Conservation (phyloP, 2,329 filamentous ascomycete genomes). For the Fusarium sp. region DNA sequence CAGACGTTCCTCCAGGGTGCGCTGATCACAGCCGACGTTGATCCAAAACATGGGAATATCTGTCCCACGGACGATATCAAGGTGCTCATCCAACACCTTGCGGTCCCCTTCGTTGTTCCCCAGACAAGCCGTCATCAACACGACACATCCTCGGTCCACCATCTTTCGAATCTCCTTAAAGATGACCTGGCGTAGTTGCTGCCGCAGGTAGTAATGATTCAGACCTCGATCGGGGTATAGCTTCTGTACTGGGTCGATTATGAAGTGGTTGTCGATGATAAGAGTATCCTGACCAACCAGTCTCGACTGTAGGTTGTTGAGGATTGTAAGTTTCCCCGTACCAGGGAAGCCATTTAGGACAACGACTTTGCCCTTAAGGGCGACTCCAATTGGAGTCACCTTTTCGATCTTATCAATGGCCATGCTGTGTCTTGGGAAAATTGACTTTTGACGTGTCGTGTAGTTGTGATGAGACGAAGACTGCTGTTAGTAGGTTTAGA, state of each 20-base stretch:
- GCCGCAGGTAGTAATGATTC: not conserved
- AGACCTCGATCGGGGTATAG: not conserved
- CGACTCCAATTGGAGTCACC: not conserved
- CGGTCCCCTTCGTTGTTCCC: not conserved
- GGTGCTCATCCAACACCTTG: constrained; percentile 7
- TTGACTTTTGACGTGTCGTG: not conserved
- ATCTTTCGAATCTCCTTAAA: constrained; percentile 18
- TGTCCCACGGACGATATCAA: constrained; percentile 4
- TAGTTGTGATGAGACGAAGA: not conserved
- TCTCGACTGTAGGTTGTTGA: not conserved
- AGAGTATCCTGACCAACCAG: not conserved
- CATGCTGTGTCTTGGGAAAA: not conserved
- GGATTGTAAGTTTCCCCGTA: constrained; percentile 4
- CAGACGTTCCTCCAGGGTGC: constrained; percentile 1
- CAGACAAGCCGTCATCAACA: constrained; percentile 22
- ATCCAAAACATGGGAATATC: constrained; percentile 18
- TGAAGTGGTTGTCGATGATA: constrained; percentile 20
- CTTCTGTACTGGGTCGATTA: not conserved
- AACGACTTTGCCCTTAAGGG: constrained; percentile 14
- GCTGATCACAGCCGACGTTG: constrained; percentile 8
- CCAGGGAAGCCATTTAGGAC: constrained; percentile 20
- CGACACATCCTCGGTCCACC: constrained; percentile 1
- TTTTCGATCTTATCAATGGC: not conserved
- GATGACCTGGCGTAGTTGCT: constrained; percentile 15
- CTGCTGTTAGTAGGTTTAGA: not conserved